Evolutionary conservation across 805 yeast species (phyloP), one percentile per base, ranked within the genome.

Genomic region (Saturnispora ahearnii): DNA sequence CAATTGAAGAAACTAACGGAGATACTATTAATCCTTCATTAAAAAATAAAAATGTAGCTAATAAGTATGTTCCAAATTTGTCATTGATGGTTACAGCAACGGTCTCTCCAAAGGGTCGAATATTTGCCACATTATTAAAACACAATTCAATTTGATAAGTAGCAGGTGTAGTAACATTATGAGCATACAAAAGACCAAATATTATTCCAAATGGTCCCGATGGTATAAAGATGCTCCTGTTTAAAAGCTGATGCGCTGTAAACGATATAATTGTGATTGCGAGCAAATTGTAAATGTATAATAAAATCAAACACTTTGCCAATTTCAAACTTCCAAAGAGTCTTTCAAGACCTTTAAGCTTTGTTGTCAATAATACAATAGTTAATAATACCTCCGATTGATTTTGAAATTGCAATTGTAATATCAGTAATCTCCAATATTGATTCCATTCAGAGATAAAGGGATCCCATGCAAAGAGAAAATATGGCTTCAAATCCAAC

Each of bases 261-360:
- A 73, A 69, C 34, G 72, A 49, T 1, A 70, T 36, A 11, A 71
- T 62, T 13, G 44, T 26, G 5, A 73, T 61, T 8, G 66, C 56
- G 5, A 72, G 52, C 1, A 74, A 62, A 51, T 80, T 81, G 65
- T 80, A 82, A 2, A 73, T 13, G 26, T 70, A 70, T 34, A 75
- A 64, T 38, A 79, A 56, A 1, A 70, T 49, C 2, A 81, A 59
- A 13, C 77, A 57, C 34, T 79, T 72, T 10, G 77, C 55, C 55
- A 78, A 78, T 56, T 77, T 78, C 44, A 73, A 62, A 11, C 81
- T 72, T 1, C 87, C 87, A 58, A 73, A 73, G 45, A 76, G 62
- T 46, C 87, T 61, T 62, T 82, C 88, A 46, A 82, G 54, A 38
- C 71, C 73, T 59, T 81, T 78, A 57, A 73, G 73, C 45, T 75